Evolutionary conservation across 2,329 filamentous ascomycete species (phyloP).

Genomic region (Alternaria panax): DNA sequence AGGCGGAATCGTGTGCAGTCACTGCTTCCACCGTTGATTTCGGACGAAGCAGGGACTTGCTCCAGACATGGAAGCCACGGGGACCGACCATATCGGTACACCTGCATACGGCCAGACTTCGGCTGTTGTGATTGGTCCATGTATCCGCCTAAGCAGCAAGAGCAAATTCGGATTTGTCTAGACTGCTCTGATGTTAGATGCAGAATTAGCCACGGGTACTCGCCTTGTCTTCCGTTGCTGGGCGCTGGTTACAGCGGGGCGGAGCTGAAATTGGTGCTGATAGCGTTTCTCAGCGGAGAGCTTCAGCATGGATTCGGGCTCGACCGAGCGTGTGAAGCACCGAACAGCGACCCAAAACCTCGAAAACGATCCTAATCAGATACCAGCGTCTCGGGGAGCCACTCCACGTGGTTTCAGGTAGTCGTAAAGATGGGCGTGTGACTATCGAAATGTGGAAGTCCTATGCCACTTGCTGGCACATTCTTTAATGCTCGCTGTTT

Average conservation of each 20-base stretch:
- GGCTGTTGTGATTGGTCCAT: background rate
- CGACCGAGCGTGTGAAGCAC: background rate
- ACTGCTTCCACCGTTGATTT: background rate
- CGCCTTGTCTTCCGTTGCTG: background rate
- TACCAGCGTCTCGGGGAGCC: background rate
- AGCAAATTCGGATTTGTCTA: background rate
- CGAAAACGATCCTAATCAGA: background rate
- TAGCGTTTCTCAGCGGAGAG: background rate
- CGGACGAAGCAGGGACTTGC: conserved; percentile 2
- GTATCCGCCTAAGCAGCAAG: background rate
- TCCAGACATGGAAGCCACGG: conserved; percentile 3
- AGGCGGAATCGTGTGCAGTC: background rate
- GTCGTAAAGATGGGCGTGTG: background rate
- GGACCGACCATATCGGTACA: background rate
- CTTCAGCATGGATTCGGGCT: background rate
- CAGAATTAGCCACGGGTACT: background rate
- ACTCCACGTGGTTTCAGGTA: background rate
- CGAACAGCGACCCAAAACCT: background rate
- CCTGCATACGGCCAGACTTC: background rate
- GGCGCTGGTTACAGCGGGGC: background rate
- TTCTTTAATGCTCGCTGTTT: conserved; percentile 1
- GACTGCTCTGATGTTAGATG: background rate
- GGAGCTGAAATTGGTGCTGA: background rate
- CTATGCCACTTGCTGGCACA: background rate
- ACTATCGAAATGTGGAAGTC: background rate